Evolutionary conservation across 2,329 filamentous ascomycete species (phyloP).

Genomic region (Emericellopsis atlantica): DNA sequence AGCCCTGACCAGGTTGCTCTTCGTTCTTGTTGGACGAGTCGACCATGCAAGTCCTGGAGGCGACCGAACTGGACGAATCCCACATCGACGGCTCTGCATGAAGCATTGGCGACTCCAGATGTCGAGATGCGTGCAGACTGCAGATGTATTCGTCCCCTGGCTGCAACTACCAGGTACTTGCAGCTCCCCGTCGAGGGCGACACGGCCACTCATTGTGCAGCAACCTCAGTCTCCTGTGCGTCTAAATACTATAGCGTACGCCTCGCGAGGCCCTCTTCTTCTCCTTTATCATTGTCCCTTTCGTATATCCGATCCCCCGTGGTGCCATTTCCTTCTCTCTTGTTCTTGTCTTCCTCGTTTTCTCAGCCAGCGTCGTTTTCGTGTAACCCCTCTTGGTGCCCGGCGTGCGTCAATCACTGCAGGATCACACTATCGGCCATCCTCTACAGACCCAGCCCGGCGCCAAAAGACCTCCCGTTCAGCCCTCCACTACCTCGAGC

Average conservation of each 20-base stretch:
- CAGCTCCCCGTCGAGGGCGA: neutral
- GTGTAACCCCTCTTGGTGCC: neutral
- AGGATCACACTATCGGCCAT: neutral
- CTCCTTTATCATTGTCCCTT: neutral
- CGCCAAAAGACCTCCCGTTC: slow-evolving; percentile 2
- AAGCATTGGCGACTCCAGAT: slow-evolving; percentile 2
- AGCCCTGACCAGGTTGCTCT: neutral
- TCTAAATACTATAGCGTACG: neutral
- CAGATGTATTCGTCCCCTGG: neutral
- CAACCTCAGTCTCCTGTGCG: neutral
- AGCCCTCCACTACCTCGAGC: slow-evolving; percentile 3
- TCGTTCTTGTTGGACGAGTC: neutral
- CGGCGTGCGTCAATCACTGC: slow-evolving; percentile 1
- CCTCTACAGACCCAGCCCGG: slow-evolving; percentile 1
- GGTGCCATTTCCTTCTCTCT: neutral
- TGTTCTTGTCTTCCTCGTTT: neutral
- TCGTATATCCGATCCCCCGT: neutral
- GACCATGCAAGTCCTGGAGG: neutral
- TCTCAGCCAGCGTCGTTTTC: neutral
- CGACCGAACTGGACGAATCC: neutral
- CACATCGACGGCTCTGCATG: slow-evolving; percentile 2
- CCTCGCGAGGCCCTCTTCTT: neutral
- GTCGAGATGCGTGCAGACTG: neutral
- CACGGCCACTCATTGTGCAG: neutral
- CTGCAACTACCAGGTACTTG: neutral